Base-by-base conservation (phyloP, 805 yeast species). In the Brettanomyces naardenensis region DNA sequence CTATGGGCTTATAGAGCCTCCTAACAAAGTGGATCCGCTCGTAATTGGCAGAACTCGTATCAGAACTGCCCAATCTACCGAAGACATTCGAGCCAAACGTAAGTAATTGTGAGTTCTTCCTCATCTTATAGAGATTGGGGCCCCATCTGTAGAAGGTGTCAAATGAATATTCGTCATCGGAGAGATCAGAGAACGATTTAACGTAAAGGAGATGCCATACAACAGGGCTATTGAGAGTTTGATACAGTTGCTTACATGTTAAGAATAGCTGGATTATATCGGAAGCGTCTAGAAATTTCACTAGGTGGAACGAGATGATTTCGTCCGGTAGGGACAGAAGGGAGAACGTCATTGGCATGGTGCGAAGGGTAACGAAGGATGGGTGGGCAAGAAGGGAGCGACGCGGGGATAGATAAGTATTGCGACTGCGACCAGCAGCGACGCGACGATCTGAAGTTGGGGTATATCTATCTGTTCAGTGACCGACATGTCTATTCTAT, bases 51-150 rank as follows among this genome's bases (percentile, higher is more conserved):
- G 19, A 17, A 9, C 17, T 17, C 11, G 19, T 6, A 17, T 14
- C 11, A 3, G n/a, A 9, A 6, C n/a, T 21, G 31, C 82, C 83
- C 31, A 77, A 51, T 28, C 81, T 52, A 6, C 74, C 73, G 27
- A 13, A 51, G 42, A 11, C 62, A 46, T 7, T 63, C 44, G 3
- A 79, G 75, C 84, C 84, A 75, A 44, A 48, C 0, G 78, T 68
- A 40, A 57, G 65, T 3, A 77, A 43, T 28, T 62, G 51, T 6
- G 71, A 69, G 6, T 48, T 42, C 4, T 58, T 46, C 27, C 82
- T 56, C 22, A 62, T 36, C 15, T 54, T 48, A 53, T 66, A 75
- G 28, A 74, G 44, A 18, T 65, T 65, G 1, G 69, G 67, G 11
- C 37, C 37, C 83, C 82, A 78, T 45, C 69, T 66, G 47, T 56